These are phyloP conservation scores for Exophiala sideris DNA, from an alignment of 2,329 filamentous ascomycete species.

Conservation along the genomic window DNA sequence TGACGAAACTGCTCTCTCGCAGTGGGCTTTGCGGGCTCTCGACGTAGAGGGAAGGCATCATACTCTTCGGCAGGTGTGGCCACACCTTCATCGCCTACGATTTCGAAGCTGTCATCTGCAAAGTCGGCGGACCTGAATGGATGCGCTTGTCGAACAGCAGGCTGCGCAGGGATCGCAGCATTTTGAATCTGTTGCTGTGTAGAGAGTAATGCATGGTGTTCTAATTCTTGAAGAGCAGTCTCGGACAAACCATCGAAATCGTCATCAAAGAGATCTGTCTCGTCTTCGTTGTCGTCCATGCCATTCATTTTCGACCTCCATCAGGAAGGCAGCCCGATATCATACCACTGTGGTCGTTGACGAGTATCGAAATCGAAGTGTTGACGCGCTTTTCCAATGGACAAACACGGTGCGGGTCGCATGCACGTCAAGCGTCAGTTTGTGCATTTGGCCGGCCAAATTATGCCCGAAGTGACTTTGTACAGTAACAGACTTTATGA, in stretches of 20 bases:
- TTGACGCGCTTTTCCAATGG: not conserved
- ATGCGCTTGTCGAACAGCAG: too few species aligned
- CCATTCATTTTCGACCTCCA: constrained; percentile 33
- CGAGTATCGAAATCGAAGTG: too few species aligned
- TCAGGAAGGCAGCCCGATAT: constrained; percentile 6
- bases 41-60: constrained; percentile 14
- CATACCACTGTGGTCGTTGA: not conserved
- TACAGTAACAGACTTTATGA: not conserved
- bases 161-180: not conserved
- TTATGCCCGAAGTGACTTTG: too few species aligned
- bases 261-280: constrained; percentile 44
- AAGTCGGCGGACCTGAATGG: constrained; percentile 28
- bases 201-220: constrained; percentile 45
- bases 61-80: constrained; percentile 29
- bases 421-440: not conserved
- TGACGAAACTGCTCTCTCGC: constrained; percentile 29
- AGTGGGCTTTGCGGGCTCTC: constrained; percentile 17
- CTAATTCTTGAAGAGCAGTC: constrained; percentile 42
- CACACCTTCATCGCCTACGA: constrained; percentile 38
- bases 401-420: not conserved
- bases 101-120: constrained; percentile 39
- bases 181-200: constrained; percentile 32
- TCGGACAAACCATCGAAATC: constrained; percentile 44
- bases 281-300: constrained; percentile 47
- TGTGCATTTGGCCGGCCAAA: not conserved